A percentile compares a stretch with the other conserved stretches of the same genome.
phyloP scores from a whole-genome alignment of 1,139 yeast species.

The Magnusiomyces sp. region DNA sequence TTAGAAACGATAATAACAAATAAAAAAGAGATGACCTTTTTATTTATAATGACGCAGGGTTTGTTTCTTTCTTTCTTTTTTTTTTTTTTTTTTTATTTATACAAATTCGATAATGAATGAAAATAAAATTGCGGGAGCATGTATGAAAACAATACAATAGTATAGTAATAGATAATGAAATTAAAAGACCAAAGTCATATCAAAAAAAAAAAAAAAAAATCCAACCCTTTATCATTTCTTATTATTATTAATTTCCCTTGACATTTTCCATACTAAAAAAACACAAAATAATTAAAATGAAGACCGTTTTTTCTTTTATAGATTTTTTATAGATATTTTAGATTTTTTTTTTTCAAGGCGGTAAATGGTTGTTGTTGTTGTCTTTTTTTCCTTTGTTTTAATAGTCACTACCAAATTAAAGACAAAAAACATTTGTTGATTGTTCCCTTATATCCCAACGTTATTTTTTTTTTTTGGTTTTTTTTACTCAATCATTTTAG shows the following conservation, averaged over 20 bases:
- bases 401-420: not conserved
- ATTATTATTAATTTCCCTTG: no score
- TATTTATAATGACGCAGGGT: not conserved
- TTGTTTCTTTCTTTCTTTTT: not conserved
- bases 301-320: not conserved
- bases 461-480: not conserved
- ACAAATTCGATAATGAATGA: no score
- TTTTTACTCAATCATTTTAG: not conserved
- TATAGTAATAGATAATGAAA: not conserved
- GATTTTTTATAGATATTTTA: not conserved
- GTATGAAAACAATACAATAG: not conserved
- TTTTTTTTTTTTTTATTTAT: not conserved
- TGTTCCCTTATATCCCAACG: not conserved
- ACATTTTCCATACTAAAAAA: no score
- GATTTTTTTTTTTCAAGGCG: no score
- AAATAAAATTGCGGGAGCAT: not conserved
- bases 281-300: not conserved
- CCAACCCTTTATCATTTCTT: no score
- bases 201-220: not conserved
- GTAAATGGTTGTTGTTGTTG: not conserved
- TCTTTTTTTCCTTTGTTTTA: not conserved
- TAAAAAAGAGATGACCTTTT: not conserved
- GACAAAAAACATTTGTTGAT: not conserved
- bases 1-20: not conserved
- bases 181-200: not conserved